These are phyloP conservation scores for Cajanus cajan DNA, from an alignment of 306 rosid genomes.

Conservation along the genomic window DNA sequence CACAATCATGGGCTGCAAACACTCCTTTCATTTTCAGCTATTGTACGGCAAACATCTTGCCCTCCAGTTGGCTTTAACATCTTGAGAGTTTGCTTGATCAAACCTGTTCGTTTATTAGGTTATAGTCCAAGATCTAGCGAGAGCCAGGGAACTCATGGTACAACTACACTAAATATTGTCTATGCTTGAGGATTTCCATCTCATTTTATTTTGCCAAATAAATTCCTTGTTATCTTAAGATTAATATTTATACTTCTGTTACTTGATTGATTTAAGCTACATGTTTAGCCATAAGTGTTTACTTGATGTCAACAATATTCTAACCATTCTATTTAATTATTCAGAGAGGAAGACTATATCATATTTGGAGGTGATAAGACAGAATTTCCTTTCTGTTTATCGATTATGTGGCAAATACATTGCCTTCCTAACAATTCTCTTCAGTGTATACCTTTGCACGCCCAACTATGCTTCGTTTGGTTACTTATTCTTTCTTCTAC, in stretches of 20 bases:
- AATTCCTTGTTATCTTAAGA: conserved; percentile 3
- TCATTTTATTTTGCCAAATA: conserved; percentile 22
- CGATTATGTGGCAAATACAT: conserved; percentile 85
- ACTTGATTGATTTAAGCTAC: conserved; percentile 27
- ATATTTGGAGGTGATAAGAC: conserved; percentile 67
- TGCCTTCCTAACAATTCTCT: conserved; percentile 77
- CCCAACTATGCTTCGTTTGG: conserved; percentile 88
- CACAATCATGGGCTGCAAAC: conserved; percentile 80
- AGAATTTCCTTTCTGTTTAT: conserved; percentile 71
- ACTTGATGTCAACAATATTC: conserved; percentile 16
- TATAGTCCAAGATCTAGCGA: conserved; percentile 40
- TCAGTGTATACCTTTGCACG: conserved; percentile 68
- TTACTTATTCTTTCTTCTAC: conserved; percentile 75
- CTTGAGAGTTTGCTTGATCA: conserved; percentile 78
- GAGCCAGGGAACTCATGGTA: conserved; percentile 33
- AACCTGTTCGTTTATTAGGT: conserved; percentile 66
- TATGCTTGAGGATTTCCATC: conserved; percentile 18
- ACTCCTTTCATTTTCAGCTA: conserved; percentile 76
- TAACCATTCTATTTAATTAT: conserved; percentile 35
- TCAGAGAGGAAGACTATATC: conserved; percentile 71
- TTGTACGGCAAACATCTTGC: conserved; percentile 73
- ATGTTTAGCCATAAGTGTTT: conserved; percentile 4
- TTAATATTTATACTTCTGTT: background rate
- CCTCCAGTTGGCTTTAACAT: conserved; percentile 83
- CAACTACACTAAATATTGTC: conserved; percentile 17